A percentile compares a stretch with the other conserved stretches of the same genome.
Conservation (phyloP, 805 yeast genomes). For the Komagataella pastoris region DNA sequence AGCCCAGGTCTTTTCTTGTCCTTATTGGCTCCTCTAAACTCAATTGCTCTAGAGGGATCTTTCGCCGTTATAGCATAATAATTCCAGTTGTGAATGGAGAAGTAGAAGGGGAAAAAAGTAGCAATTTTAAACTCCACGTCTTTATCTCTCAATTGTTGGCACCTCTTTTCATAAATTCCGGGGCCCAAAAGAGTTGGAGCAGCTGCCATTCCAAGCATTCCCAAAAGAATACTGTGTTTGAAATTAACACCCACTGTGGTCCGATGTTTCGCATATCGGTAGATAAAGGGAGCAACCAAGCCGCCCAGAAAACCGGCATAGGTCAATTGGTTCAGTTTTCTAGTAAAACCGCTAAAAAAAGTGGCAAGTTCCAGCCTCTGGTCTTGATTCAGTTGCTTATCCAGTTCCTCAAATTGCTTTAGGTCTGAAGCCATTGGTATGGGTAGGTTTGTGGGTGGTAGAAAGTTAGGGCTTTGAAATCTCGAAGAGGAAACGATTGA, state of each 20-base stretch:
- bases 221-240: neutral
- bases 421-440: neutral
- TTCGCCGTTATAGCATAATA: neutral
- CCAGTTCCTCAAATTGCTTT: neutral
- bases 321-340: neutral
- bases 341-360: neutral
- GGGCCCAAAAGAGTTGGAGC: neutral
- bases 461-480: neutral
- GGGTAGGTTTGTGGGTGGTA: neutral
- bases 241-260: conserved; percentile 1
- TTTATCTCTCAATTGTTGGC: neutral
- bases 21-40: neutral
- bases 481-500: neutral
- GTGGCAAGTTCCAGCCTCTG: neutral
- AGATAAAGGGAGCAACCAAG: neutral
- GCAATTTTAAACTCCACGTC: neutral
- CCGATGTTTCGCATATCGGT: conserved; percentile 1
- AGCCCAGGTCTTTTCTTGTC: neutral
- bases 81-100: neutral
- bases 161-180: neutral
- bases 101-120: neutral
- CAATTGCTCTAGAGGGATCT: neutral
- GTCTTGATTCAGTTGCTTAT: neutral
- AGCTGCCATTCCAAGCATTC: neutral
- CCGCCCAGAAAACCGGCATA: neutral